Percentiles rank a stretch among this genome's conserved stretches.
Evolutionary conservation across 768 basidiomycete species (phyloP).

Genomic region (Lactifluus rugatus): DNA sequence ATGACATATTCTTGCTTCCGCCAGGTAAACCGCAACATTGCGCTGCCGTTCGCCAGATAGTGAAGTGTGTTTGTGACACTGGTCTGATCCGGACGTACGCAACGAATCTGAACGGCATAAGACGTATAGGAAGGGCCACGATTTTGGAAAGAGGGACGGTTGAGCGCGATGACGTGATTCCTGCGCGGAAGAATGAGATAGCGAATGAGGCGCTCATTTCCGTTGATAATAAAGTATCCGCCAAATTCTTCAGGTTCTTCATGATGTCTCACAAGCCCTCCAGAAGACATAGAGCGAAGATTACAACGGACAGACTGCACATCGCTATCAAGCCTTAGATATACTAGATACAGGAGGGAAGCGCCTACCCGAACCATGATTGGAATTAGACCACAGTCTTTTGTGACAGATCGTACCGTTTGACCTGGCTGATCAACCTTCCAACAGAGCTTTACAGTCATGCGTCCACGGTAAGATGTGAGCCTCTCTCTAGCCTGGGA

Average conservation of each 20-base stretch:
- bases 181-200: constrained; percentile 94
- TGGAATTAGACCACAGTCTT: constrained; percentile 88
- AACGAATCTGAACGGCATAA: constrained; percentile 91
- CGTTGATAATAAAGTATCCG: constrained; percentile 97
- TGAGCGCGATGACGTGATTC: constrained; percentile 88
- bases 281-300: constrained; percentile 72
- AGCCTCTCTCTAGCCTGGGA: constrained; percentile 83
- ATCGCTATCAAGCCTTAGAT: background rate
- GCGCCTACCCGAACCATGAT: constrained; percentile 92
- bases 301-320: constrained; percentile 84
- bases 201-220: constrained; percentile 96
- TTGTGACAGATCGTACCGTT: constrained; percentile 51
- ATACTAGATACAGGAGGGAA: background rate
- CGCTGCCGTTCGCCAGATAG: constrained; percentile 91
- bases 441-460: constrained; percentile 84
- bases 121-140: constrained; percentile 93
- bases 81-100: constrained; percentile 88
- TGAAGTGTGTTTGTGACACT: constrained; percentile 94
- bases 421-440: constrained; percentile 58
- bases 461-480: constrained; percentile 83
- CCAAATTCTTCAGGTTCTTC: constrained; percentile 99
- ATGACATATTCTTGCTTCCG: constrained; percentile 98
- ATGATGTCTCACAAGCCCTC: constrained; percentile 77
- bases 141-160: constrained; percentile 83
- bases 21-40: constrained; percentile 96